A percentile compares a stretch with the other conserved stretches of the same genome.
Evolutionary conservation across 768 basidiomycete genomes (phyloP).

Genomic region (Crassisporium funariophilum): DNA sequence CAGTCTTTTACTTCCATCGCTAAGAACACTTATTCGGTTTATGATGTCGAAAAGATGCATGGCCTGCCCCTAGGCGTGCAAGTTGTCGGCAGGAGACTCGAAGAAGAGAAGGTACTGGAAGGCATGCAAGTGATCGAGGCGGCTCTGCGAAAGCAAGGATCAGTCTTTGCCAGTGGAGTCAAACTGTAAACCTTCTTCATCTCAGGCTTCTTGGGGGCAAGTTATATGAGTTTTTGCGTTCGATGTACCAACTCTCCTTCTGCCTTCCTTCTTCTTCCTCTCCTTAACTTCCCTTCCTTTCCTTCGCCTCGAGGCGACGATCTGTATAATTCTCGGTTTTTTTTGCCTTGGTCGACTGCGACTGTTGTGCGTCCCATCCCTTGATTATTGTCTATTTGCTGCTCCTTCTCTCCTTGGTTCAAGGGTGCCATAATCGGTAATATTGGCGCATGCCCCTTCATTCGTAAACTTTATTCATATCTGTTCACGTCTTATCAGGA

Average conservation of each 20-base stretch:
- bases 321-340: not conserved
- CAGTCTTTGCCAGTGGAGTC: conserved; percentile 20
- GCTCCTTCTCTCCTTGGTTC: not conserved
- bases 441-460: not conserved
- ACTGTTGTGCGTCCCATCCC: too few relatives aligned
- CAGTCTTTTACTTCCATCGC: conserved; percentile 34
- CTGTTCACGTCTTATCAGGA: not conserved
- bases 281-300: conserved; percentile 1
- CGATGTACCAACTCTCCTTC: not conserved
- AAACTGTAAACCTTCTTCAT: conserved; percentile 13
- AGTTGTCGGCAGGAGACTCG: conserved; percentile 58
- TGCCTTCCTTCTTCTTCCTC: conserved; percentile 2
- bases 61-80: conserved; percentile 72
- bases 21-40: conserved; percentile 47
- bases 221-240: too few relatives aligned
- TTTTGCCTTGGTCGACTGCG: too few relatives aligned
- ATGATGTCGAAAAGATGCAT: conserved; percentile 63
- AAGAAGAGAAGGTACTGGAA: conserved; percentile 74
- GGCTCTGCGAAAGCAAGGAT: conserved; percentile 34
- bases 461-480: conserved; percentile 11
- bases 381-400: not conserved
- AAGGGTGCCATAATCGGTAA: not conserved
- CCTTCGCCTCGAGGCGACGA: not conserved
- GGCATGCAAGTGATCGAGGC: conserved; percentile 61
- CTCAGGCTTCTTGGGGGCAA: conserved; percentile 2